Conservation (phyloP, 257 asterid species). For the Gardenia jasminoides region DNA sequence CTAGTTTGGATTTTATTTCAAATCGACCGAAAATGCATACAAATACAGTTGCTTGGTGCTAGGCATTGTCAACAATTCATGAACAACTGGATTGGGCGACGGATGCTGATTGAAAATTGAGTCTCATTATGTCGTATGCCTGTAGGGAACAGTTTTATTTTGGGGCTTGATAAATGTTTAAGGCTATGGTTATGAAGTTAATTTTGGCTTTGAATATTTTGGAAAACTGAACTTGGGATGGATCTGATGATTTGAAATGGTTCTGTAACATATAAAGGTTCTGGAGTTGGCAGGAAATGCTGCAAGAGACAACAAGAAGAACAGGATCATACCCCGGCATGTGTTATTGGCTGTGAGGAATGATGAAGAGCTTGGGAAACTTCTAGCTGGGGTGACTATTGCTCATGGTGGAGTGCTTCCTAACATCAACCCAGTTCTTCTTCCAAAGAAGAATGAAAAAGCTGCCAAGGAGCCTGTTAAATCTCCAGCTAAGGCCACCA, state of each 20-base stretch:
- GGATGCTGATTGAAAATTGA: neutral
- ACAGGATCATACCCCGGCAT: slow-evolving; percentile 62
- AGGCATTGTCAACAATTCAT: too few relatives aligned
- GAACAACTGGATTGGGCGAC: neutral
- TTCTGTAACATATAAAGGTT: slow-evolving; percentile 28
- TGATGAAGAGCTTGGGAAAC: slow-evolving; percentile 56
- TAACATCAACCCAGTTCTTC: slow-evolving; percentile 53
- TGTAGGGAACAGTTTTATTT: too few relatives aligned
- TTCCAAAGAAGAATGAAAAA: slow-evolving; percentile 50
- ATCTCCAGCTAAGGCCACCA: slow-evolving; percentile 52
- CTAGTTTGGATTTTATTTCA: too few relatives aligned
- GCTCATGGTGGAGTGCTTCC: slow-evolving; percentile 70
- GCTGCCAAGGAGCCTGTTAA: slow-evolving; percentile 35
- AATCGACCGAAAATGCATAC: too few relatives aligned
- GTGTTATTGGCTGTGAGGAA: slow-evolving; percentile 59
- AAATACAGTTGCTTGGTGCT: too few relatives aligned
- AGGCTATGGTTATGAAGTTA: too few relatives aligned
- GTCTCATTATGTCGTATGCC: neutral
- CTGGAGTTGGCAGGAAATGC: slow-evolving; percentile 75
- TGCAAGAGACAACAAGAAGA: slow-evolving; percentile 66
- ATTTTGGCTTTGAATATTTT: neutral
- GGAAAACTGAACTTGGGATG: neutral
- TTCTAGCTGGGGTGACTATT: slow-evolving; percentile 53
- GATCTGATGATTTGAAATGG: neutral
- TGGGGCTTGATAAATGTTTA: too few relatives aligned